Evolutionary conservation across 108 stramenopile species (phyloP).

Genomic region (Seminavis robusta): DNA sequence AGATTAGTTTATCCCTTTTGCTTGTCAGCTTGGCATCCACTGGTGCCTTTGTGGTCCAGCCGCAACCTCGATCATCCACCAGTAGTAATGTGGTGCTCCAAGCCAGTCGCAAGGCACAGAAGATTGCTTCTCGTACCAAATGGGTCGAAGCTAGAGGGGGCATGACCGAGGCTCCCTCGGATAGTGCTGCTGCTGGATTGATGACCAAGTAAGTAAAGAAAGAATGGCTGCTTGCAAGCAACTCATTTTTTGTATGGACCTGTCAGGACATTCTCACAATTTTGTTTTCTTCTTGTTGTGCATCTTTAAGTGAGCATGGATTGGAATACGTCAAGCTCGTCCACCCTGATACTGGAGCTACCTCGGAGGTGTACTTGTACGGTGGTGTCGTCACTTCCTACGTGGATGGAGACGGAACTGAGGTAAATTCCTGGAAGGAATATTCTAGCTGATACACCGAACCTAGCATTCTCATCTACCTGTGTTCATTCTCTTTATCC

Average conservation of each 20-base stretch:
- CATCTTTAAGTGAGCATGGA: slow-evolving; percentile 63
- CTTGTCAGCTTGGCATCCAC: slow-evolving; percentile 29
- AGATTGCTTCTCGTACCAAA: slow-evolving; percentile 54
- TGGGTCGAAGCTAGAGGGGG: slow-evolving; percentile 73
- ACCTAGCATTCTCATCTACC: too few relatives aligned
- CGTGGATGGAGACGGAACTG: slow-evolving; percentile 67
- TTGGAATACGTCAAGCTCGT: slow-evolving; percentile 77
- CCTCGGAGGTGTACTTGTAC: slow-evolving; percentile 72
- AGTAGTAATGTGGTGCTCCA: slow-evolving; percentile 11
- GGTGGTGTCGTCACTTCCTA: slow-evolving; percentile 83
- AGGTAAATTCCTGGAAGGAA: too few relatives aligned
- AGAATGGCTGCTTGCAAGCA: too few relatives aligned
- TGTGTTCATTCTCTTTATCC: too few relatives aligned
- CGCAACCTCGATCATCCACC: neutral
- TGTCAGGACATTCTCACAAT: slow-evolving; percentile 18
- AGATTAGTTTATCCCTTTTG: slow-evolving; percentile 39
- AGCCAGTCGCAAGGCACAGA: slow-evolving; percentile 52
- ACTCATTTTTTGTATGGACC: too few relatives aligned
- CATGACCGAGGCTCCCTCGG: slow-evolving; percentile 13
- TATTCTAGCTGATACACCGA: too few relatives aligned
- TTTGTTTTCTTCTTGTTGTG: too few relatives aligned
- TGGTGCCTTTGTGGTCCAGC: slow-evolving; percentile 37
- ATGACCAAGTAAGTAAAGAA: too few relatives aligned
- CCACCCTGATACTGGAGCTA: slow-evolving; percentile 49
- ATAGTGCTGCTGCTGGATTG: slow-evolving; percentile 38